Base-by-base conservation (phyloP, 768 basidiomycete species). In the Strobilomyces dryophilus region DNA sequence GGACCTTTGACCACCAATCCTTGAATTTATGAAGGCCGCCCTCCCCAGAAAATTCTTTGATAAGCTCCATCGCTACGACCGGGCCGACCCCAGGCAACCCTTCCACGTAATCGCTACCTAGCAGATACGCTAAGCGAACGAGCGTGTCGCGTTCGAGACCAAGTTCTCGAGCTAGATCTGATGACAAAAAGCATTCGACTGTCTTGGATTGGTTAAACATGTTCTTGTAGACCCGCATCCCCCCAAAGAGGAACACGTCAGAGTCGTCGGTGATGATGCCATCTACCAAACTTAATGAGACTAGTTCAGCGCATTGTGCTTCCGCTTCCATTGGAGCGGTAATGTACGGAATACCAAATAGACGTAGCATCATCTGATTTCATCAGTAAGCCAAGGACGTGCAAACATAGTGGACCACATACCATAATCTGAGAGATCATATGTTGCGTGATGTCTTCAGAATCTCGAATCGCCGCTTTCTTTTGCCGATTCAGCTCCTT, bases 171-270 rank as follows among this genome's bases (percentile, higher is more conserved):
- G 79, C 79, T 45, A 98, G 79, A 66, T 99, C 97, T 6, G 82
- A 70, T 2, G 84, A 73, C 34, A 97, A 74, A 76, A 97, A 99
- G 66, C 93, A 94, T 71, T 99, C 97, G 50, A 98, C 97, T 4
- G 94, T 98, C 76, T 98, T 98, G 45, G 91, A 89, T 70, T 98
- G 95, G 67, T 98, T 98, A 76, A 99, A 99, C 89, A 99, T 95
- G 68, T 99, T 98, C 73, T 95, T 97, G 79, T 89, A 97, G 18
- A 98, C 92, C n/a, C 93, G 86, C 59, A 81, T 72, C 21, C 92
- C 95, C 31, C 97, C 97, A 61, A 99, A 99, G 45, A 99, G 84
- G 72, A 99, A 99, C 45, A 98, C 94, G 65, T 99, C 97, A 5
- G 93, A 97, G 70, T 99, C 97, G 68, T 99, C 97, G 0, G 97